phyloP scores from a whole-genome alignment of 768 basidiomycete genomes.

The Trametes meyenii region DNA sequence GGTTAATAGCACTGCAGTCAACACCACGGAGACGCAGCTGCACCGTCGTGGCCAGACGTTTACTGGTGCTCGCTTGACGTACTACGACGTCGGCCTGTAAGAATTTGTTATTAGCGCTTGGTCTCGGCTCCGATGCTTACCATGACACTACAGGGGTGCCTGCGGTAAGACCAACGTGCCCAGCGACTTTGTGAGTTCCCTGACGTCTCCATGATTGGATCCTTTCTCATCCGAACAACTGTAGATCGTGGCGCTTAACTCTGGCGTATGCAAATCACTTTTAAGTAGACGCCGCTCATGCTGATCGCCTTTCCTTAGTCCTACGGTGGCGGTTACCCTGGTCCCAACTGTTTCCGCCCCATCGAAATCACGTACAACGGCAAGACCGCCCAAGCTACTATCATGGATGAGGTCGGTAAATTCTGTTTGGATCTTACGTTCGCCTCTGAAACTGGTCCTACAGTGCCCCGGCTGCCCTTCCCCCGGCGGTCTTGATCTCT shows the following conservation, averaged over 20 bases:
- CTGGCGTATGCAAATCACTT: slow-evolving; percentile 35
- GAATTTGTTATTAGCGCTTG: not conserved
- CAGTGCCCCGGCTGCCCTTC: slow-evolving; percentile 68
- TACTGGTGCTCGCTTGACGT: slow-evolving; percentile 36
- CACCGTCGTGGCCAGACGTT: slow-evolving; percentile 25
- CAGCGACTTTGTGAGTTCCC: slow-evolving; percentile 36
- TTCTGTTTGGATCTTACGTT: not conserved
- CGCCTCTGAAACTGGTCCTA: not conserved
- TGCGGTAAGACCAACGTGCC: slow-evolving; percentile 37
- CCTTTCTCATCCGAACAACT: not conserved
- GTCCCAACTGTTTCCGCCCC: slow-evolving; percentile 60
- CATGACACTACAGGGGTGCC: slow-evolving; percentile 30
- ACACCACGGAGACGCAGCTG: slow-evolving; percentile 15
- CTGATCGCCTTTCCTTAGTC: slow-evolving; percentile 37
- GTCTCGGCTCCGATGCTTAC: not conserved
- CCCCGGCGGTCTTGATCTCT: slow-evolving; percentile 67
- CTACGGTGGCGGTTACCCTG: slow-evolving; percentile 64
- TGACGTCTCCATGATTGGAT: not conserved
- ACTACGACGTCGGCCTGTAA: slow-evolving; percentile 42
- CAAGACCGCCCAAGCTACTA: slow-evolving; percentile 55
- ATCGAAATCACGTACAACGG: slow-evolving; percentile 68
- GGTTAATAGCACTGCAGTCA: slow-evolving; percentile 3
- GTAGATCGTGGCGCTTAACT: slow-evolving; percentile 42
- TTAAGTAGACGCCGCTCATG: too few relatives aligned
- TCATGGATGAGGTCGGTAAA: slow-evolving; percentile 61